phyloP scores from a whole-genome alignment of 1,284 basidiomycete species.

The Entoloma clypeatum region DNA sequence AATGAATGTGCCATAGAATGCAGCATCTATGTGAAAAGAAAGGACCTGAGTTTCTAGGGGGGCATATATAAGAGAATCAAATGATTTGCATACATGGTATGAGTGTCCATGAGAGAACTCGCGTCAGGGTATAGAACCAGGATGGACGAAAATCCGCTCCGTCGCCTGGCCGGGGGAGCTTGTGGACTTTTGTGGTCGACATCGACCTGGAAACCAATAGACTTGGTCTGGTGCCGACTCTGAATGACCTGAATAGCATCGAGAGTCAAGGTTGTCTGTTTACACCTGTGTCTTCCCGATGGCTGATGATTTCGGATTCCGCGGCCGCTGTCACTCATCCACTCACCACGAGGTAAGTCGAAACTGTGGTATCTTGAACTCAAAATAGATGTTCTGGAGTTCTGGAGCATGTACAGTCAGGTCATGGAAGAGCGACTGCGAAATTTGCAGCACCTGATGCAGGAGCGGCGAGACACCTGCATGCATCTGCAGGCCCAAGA shows the following conservation, averaged over 20 bases:
- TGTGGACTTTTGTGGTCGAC: conserved; percentile 19
- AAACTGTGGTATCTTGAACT: neutral
- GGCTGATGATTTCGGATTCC: too few species aligned
- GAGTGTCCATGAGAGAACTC: conserved; percentile 42
- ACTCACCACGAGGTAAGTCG: too few species aligned
- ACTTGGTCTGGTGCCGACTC: conserved; percentile 5
- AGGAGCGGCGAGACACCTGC: neutral
- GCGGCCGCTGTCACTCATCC: too few species aligned
- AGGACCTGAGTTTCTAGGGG: neutral
- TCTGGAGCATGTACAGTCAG: neutral
- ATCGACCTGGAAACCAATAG: conserved; percentile 8
- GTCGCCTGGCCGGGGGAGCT: conserved; percentile 11
- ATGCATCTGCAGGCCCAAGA: neutral
- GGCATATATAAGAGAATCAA: neutral
- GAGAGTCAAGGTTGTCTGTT: conserved; percentile 5
- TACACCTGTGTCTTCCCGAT: too few species aligned
- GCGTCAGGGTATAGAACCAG: conserved; percentile 50
- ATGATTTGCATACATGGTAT: conserved; percentile 43
- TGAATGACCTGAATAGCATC: conserved; percentile 4
- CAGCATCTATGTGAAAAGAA: conserved; percentile 42
- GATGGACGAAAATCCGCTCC: conserved; percentile 47
- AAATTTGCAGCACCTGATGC: neutral
- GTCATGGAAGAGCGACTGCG: neutral
- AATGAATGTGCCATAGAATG: conserved; percentile 57
- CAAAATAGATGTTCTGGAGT: neutral